phyloP scores from a whole-genome alignment of 2,329 filamentous ascomycete genomes.

The Fusarium tanahbumbuense region DNA sequence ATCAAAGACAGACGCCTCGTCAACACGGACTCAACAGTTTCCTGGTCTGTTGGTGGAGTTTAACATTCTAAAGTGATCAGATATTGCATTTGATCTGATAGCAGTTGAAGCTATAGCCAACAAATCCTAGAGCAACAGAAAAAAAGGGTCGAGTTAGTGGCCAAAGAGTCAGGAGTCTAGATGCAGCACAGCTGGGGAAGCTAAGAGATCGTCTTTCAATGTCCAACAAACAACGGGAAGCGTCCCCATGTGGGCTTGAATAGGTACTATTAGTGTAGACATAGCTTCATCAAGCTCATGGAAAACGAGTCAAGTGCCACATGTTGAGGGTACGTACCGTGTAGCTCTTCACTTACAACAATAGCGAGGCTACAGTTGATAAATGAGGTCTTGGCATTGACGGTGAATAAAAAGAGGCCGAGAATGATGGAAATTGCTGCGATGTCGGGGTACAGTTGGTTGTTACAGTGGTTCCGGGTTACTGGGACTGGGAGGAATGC shows the following conservation, averaged over 20 bases:
- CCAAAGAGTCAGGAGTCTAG: slow-evolving; percentile 14
- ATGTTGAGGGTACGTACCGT: neutral
- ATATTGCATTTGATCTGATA: slow-evolving; percentile 6
- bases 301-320: slow-evolving; percentile 28
- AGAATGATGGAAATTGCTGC: slow-evolving; percentile 1
- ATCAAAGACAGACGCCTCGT: slow-evolving; percentile 39
- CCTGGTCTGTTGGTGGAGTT: slow-evolving; percentile 8
- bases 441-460: slow-evolving; percentile 1
- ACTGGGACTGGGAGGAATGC: slow-evolving; percentile 32
- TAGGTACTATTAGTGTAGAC: slow-evolving; percentile 2
- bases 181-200: slow-evolving; percentile 16
- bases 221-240: slow-evolving; percentile 1
- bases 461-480: slow-evolving; percentile 15
- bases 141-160: neutral
- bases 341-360: neutral
- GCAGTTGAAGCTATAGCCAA: neutral
- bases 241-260: slow-evolving; percentile 24
- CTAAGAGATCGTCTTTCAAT: slow-evolving; percentile 15
- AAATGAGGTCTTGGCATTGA: slow-evolving; percentile 11
- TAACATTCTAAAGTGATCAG: neutral
- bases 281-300: neutral
- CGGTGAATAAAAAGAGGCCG: neutral
- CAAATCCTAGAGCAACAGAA: neutral
- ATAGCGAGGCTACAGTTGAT: neutral
- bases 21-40: slow-evolving; percentile 13